Conservation (phyloP, 306 rosid species). For the Corylus americana region DNA sequence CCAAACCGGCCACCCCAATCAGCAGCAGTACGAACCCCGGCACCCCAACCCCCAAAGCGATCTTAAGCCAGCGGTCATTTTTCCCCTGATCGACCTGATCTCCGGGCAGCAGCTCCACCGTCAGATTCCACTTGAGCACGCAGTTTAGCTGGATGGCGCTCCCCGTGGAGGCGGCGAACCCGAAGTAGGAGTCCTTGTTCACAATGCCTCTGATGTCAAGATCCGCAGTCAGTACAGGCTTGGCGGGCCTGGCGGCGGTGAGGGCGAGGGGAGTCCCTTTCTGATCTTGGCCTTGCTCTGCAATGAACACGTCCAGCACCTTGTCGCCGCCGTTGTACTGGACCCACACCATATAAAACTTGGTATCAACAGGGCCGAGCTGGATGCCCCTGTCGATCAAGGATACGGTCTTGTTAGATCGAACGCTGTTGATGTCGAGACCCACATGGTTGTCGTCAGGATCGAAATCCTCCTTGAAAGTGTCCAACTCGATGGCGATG, state of each 20-base stretch:
- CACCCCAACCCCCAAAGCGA: conserved; percentile 54
- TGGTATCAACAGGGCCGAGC: conserved; percentile 43
- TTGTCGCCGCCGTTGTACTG: conserved; percentile 50
- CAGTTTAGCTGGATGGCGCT: conserved; percentile 48
- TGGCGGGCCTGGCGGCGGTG: conserved; percentile 34
- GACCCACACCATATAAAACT: conserved; percentile 49
- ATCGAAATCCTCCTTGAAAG: conserved; percentile 58
- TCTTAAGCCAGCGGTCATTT: neutral
- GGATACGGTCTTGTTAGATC: conserved; percentile 35
- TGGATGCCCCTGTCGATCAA: conserved; percentile 33
- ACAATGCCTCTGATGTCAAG: conserved; percentile 37
- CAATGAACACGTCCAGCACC: conserved; percentile 40
- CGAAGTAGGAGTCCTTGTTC: conserved; percentile 47
- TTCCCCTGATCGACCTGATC: neutral
- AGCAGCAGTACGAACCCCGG: conserved; percentile 25
- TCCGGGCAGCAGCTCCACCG: conserved; percentile 42
- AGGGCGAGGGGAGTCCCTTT: neutral
- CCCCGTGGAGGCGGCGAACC: conserved; percentile 78
- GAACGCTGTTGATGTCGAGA: conserved; percentile 54
- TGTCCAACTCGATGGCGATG: conserved; percentile 71
- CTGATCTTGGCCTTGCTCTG: conserved; percentile 21
- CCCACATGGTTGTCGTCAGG: conserved; percentile 67
- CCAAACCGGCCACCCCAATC: conserved; percentile 18
- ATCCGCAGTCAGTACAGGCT: conserved; percentile 35
- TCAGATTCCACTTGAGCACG: conserved; percentile 62